Base-by-base conservation (phyloP, 257 asterid genomes). In the Verbascum thapsus region DNA sequence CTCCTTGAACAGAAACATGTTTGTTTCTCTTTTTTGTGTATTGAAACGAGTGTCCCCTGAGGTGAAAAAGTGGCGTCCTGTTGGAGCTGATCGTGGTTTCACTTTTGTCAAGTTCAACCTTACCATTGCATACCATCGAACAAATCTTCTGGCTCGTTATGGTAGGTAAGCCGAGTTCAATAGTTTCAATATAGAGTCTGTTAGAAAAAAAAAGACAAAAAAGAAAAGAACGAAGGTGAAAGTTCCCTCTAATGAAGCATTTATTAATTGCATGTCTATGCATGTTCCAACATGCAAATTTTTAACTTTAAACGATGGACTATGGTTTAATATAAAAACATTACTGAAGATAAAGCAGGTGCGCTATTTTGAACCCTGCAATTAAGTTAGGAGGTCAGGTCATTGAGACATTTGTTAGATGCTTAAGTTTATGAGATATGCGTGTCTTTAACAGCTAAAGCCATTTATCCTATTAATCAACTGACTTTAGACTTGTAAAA, bases 1-100 rank as follows among this genome's bases (percentile, higher is more conserved):
- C 72, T 92, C 99, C 60, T 80, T 94, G 85, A 94, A 90, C 49
- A 80, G 97, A 63, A 94, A 90, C 78, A 94, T 94, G 97, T 94
- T 89, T 72, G 97, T 90, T 61, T 82, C 99, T 45, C 85, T 94
- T 59, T 83, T 87, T 39, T 94, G 97, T 78, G 78, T 87, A 44
- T 72, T 94, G 78, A 83, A 69, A 78, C 79, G 51, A 58, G 90
- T 71, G 11, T 80, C 94, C 9, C 44, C 63, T 12, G 87, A 82
- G 68, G 95, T 89, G 74, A 89, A 85, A 72, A 94, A 94, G 79
- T 90, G 97, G 99, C 96, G 94, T 32, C 95, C 99, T 61, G 96
- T 67, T 56, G 90, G 96, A 65, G 95, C 99, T 67, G 97, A 94
- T 61, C 99, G 96, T 37, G 96, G 96, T 42, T 90, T 82, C 71